Conservation (phyloP, 768 basidiomycete species). For the Saitozyma podzolica region DNA sequence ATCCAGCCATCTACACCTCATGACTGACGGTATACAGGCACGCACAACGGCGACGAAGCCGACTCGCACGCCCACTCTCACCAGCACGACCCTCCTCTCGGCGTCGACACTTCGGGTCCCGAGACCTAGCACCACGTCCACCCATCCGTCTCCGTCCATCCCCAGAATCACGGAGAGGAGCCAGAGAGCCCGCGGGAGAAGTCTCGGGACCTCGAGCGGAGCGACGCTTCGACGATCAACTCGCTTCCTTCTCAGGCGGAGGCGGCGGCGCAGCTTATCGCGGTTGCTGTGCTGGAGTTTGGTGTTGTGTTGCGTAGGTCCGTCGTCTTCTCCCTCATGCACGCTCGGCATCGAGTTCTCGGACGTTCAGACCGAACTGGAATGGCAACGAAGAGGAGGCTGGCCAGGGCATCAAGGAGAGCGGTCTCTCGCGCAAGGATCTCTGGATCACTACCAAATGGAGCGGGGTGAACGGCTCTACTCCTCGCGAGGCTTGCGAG, state of each 20-base stretch:
- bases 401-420: conserved; percentile 33
- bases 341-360: too few species aligned
- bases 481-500: conserved; percentile 11
- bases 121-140: conserved; percentile 23
- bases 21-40: conserved; percentile 20
- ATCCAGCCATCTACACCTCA: neutral
- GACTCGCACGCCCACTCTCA: conserved; percentile 41
- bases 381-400: conserved; percentile 42
- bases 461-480: conserved; percentile 7
- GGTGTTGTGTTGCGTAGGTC: conserved; percentile 84
- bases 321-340: too few species aligned
- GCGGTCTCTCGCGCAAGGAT: conserved; percentile 22
- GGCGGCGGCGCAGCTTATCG: conserved; percentile 58
- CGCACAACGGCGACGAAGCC: conserved; percentile 36
- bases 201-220: conserved; percentile 12
- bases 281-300: conserved; percentile 89
- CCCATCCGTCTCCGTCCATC: too few species aligned
- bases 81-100: conserved; percentile 53
- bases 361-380: too few species aligned
- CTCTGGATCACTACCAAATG: conserved; percentile 45
- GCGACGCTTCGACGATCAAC: conserved; percentile 6
- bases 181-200: neutral
- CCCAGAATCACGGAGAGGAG: conserved; percentile 1
- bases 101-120: conserved; percentile 28
- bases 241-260: conserved; percentile 34